Evolutionary conservation across 78 protist species (phyloP), one percentile per base, ranked within the genome.

Genomic region (Speleostelium caveatum): DNA sequence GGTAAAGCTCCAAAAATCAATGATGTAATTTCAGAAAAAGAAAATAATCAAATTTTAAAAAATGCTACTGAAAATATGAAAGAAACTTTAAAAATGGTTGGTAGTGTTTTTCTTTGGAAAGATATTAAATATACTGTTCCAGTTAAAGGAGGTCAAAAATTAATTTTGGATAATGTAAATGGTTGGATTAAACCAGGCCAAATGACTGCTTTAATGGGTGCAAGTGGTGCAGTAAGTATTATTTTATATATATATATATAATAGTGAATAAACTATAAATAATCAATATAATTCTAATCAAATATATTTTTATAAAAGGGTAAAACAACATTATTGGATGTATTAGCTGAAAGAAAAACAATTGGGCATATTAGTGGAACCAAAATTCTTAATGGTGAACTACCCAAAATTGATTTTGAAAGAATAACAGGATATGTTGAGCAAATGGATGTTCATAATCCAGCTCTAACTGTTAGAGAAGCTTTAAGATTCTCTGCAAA

Each of bases 281-380:
- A n/a, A n/a, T n/a, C n/a, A n/a, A n/a, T n/a, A n/a, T n/a, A n/a
- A n/a, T n/a, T n/a, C n/a, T n/a, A n/a, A n/a, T n/a, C n/a, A n/a
- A n/a, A n/a, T n/a, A n/a, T n/a, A n/a, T n/a, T n/a, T n/a, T n/a
- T n/a, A n/a, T n/a, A n/a, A n/a, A n/a, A n/a, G n/a, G 98, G 98
- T 42, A 96, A 97, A 80, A 94, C 95, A 19, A 96, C 98, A 5
- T 7, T 96, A 58, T 86, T 96, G 36, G 96, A 95, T 86, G 94
- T 95, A 1, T 75, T 97, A 36, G 97, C 97, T n/a, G 66, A 88
- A 38, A 68, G 97, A 53, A 94, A 96, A 75, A 86, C 93, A 2
- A 68, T 65, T 12, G 97, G 97, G 24, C 73, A 61, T 1, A 53
- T 96, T 26, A 80, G 73, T 55, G 97, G 97, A 21, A 75, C 56